Evolutionary conservation across 768 basidiomycete species (phyloP), one percentile per base, ranked within the genome.

Genomic region (Kwoniella shandongensis): DNA sequence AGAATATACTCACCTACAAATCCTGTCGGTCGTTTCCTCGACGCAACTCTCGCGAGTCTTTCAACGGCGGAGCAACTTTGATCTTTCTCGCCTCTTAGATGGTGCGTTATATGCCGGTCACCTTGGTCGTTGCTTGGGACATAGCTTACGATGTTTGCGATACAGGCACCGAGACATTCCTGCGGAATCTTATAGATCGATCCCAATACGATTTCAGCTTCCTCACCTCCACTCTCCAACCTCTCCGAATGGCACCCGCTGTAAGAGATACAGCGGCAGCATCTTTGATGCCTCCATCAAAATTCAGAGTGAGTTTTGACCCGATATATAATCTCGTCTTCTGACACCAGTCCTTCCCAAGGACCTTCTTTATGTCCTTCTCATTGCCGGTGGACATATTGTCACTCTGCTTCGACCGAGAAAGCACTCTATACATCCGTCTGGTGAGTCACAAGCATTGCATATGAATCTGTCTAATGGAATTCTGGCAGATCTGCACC

Each of bases 341-440:
- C 22, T 42, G 6, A 23, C 40, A n/a, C 6, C 15, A 3, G n/a
- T 1, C 15, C 15, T 45, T 23, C 25, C 1, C 1, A 50, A 94
- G 89, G 91, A 96, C 69, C 83, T 94, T 41, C 82, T 99, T 1
- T 99, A 99, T 72, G 84, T 93, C 20, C 81, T 98, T 20, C 80
- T 99, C n/a, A 79, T 94, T 23, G 86, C 87, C 0, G 81, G 82
- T 45, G 86, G 84, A 23, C 84, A 83, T 25, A 86, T 94, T 0
- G 82, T 97, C 23, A 92, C 91, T 1, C 81, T 99, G 7, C 85
- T 93, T 8, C 80, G 94, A 57, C 94, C 94, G 0, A 86, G 82
- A 72, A 93, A 89, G 70, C 94, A 97, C 70, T 92, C 91, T 0
- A 91, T 99, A 66, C 92, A 99, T 73, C 92, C 92, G 18, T 85